Evolutionary conservation across 306 rosid genomes (phyloP), one percentile per base, ranked within the genome.

Genomic region (Carpinus viminea): DNA sequence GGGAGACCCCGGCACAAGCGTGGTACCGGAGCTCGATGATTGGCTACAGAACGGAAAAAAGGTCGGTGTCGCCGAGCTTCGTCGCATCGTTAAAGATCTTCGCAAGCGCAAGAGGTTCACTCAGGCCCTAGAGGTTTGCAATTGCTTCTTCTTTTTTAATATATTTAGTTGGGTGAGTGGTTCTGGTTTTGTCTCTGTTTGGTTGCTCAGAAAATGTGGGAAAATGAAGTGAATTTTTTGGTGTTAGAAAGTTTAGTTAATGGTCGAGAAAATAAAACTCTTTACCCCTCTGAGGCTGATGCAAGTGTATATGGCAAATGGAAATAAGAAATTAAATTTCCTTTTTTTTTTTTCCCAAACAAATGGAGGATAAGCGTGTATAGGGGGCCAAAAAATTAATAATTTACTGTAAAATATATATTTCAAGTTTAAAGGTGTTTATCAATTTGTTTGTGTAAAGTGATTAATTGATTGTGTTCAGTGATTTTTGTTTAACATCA

Each of bases 41-140:
- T 92, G 97, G 98, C 79, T 92, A 24, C 83, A 62, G 59, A 86
- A 86, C n/a, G 95, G 97, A 0, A 88, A 92, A 73, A 94, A 86
- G 65, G 80, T 92, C 46, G 72, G 87, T 2, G 81, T 92, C 74
- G 92, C 78, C 4, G 94, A 92, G 83, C 96, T 92, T 83, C 91
- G 88, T 76, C 93, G 95, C 70, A 88, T 94, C 78, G 38, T 94
- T 83, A 92, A 81, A 5, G 98, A 92, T 82, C 91, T 94, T 64
- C 94, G 97, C 76, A 94, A 91, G 79, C 93, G 96, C 55, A 85
- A 79, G 61, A 88, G 96, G 41, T 92, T 89, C 81, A 53, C 86
- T 17, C 98, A 94, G 56, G 94, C 96, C 41, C 93, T 92, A 3
- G 83, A 94, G 92, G 97, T 90, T 64, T 34, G 46, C 3, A 28